Base-by-base conservation (phyloP, 176 grass and related monocot genomes). In the Oryza glaberrima region DNA sequence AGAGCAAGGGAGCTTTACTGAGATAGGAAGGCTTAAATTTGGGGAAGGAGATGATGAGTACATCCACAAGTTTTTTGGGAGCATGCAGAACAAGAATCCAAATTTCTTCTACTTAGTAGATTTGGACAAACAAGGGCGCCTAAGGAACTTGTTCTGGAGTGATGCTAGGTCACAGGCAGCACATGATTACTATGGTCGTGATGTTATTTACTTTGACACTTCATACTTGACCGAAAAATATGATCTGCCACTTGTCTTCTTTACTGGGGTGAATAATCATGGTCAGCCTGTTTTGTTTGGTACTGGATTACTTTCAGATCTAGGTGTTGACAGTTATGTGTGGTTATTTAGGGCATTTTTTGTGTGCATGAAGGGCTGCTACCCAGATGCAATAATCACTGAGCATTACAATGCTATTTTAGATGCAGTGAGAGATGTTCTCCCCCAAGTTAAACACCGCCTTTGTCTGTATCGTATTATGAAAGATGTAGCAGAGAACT, bases 281-380 rank as follows among this genome's bases (percentile, higher is more conserved):
- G 91, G 96, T 10, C 96, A 99, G 47, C 73, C 85, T 52, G 88
- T 96, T 79, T 75, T 99, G 73, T 88, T 99, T 58, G 91, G 90
- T 69, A 95, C 93, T 30, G 91, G 90, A 52, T 90, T 99, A 78
- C 79, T 96, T 69, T 95, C 90, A 45, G 93, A 96, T 88, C 83
- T 88, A 64, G 90, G 91, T 64, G 72, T 75, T 89, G 91, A 94
- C 69, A 99, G 85, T 67, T 99, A 94, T 89, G 82, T 77, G 77
- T 99, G 96, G 93, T 90, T 99, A 78, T 94, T 99, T 78, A 96
- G 83, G 86, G 83, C 93, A 79, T 99, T 89, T 82, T 85, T 99
- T 67, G 22, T 90, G 72, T 96, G 93, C 67, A 94, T 92, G 88
- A 83, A 88, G 67, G 71, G 69, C 34, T 78, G 82, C 65, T 83